Percentiles rank a stretch among this genome's conserved stretches.
Conservation (phyloP, 2,329 filamentous ascomycete species). For the Aspergillus felis region DNA sequence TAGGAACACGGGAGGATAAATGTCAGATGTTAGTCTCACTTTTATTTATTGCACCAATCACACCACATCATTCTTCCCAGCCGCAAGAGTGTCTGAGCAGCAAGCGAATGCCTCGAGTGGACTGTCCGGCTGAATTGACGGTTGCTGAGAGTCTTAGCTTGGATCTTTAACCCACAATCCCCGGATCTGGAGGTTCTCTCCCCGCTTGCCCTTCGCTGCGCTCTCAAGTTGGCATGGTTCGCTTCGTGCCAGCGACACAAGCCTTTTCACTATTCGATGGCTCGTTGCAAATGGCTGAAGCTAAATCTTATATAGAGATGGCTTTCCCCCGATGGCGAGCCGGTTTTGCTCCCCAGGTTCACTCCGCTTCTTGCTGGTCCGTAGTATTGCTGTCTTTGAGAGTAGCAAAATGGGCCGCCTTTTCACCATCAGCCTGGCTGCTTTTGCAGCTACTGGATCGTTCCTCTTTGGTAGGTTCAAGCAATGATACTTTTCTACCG, state of each 20-base stretch:
- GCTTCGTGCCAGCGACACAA: background rate
- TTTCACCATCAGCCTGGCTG: constrained; percentile 38
- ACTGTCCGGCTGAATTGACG: background rate
- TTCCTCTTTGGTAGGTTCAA: constrained; percentile 17
- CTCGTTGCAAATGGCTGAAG: background rate
- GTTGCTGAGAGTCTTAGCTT: background rate
- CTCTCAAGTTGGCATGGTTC: background rate
- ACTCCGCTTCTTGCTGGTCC: background rate
- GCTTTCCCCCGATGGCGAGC: background rate
- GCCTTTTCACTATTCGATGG: background rate
- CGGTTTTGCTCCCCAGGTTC: background rate
- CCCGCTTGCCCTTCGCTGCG: background rate
- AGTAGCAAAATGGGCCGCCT: constrained; percentile 35
- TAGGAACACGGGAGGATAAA: background rate
- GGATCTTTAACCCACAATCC: background rate
- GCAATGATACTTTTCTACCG: background rate
- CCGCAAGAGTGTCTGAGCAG: background rate
- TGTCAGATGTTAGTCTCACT: background rate
- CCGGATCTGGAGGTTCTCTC: background rate
- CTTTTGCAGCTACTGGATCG: constrained; percentile 42
- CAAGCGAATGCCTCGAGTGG: background rate
- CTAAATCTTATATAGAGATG: background rate
- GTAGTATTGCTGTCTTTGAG: background rate
- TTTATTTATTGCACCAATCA: background rate
- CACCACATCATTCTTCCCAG: background rate